Evolutionary conservation across 108 stramenopile species (phyloP).

Genomic region (Pseudonitzschia delicatissima): DNA sequence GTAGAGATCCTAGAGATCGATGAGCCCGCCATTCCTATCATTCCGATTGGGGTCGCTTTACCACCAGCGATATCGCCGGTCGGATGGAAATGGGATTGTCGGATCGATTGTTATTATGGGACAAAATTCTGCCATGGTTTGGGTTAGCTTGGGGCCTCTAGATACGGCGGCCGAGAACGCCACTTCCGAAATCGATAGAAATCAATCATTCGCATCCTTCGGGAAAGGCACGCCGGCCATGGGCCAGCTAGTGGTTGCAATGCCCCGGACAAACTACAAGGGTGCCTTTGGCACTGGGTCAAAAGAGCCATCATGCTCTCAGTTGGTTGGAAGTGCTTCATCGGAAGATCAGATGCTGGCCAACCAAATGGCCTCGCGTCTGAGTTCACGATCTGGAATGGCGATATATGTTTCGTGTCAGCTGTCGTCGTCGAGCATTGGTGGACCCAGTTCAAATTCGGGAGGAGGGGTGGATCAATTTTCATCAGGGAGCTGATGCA

Average conservation of each 20-base stretch:
- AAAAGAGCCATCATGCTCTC: slow-evolving; percentile 45
- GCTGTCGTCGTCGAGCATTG: slow-evolving; percentile 15
- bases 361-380: slow-evolving; percentile 56
- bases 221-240: slow-evolving; percentile 47
- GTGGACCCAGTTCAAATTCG: background rate
- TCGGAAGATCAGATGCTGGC: slow-evolving; percentile 66
- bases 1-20: background rate
- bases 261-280: slow-evolving; percentile 52
- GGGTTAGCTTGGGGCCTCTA: slow-evolving; percentile 65
- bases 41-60: background rate
- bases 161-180: background rate
- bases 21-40: background rate
- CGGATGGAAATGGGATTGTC: slow-evolving; percentile 45
- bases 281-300: slow-evolving; percentile 33
- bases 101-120: slow-evolving; percentile 56
- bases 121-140: slow-evolving; percentile 61
- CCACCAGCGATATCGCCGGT: background rate
- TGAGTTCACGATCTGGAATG: slow-evolving; percentile 46
- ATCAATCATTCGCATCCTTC: background rate
- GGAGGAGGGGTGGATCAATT: slow-evolving; percentile 4
- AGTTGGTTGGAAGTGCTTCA: slow-evolving; percentile 59
- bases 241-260: slow-evolving; percentile 61
- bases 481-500: slow-evolving; percentile 27
- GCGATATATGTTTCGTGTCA: slow-evolving; percentile 74
- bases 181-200: background rate